phyloP scores from a whole-genome alignment of 805 yeast species.

The Metschnikowia reukaufii region DNA sequence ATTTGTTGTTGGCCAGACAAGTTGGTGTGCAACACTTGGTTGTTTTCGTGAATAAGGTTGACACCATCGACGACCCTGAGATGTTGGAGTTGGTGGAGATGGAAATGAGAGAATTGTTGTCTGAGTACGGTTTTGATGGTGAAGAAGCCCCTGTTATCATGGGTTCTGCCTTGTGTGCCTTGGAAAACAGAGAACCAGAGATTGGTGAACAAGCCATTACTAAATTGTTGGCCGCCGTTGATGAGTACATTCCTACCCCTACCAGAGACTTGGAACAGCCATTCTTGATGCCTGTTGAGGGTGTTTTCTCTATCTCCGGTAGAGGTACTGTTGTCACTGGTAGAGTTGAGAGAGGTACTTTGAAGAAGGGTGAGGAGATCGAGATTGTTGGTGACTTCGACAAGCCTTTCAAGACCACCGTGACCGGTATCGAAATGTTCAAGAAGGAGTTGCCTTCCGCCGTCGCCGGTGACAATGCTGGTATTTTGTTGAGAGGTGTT shows the following conservation, averaged over 20 bases:
- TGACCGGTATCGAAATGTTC: slow-evolving; percentile 99
- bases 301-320: slow-evolving; percentile 96
- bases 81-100: slow-evolving; percentile 99
- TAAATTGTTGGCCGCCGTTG: slow-evolving; percentile 88
- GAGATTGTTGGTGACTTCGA: slow-evolving; percentile 93
- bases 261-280: slow-evolving; percentile 93
- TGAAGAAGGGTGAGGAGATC: slow-evolving; percentile 97
- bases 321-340: slow-evolving; percentile 99
- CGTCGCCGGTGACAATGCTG: slow-evolving; percentile 99
- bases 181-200: slow-evolving; percentile 84
- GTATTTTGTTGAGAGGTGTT: slow-evolving; percentile 95
- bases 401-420: slow-evolving; percentile 86
- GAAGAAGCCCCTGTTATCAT: slow-evolving; percentile 96
- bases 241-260: slow-evolving; percentile 95
- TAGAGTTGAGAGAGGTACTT: slow-evolving; percentile 96
- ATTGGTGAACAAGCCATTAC: slow-evolving; percentile 85
- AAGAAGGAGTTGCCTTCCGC: slow-evolving; percentile 97
- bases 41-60: slow-evolving; percentile 97
- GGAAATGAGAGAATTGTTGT: slow-evolving; percentile 98
- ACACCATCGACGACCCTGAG: slow-evolving; percentile 96
- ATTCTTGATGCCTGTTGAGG: slow-evolving; percentile 96
- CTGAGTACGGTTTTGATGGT: slow-evolving; percentile 94
- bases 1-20: slow-evolving; percentile 96
- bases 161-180: slow-evolving; percentile 98
- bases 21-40: slow-evolving; percentile 98